Conservation (phyloP, 345 rosid genomes). For the Aquilaria yunnanensis region DNA sequence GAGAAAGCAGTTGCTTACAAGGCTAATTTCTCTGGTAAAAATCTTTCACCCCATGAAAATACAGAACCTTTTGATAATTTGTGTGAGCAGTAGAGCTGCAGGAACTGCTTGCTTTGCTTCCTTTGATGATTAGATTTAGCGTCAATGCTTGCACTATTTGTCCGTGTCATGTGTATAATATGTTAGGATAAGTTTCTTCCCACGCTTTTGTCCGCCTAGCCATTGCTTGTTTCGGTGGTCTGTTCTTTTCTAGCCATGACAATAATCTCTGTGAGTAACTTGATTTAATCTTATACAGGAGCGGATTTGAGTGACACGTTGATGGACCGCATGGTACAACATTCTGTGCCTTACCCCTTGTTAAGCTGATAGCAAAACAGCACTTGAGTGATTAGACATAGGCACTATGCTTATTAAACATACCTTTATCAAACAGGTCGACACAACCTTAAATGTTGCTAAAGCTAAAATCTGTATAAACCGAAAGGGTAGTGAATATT, state of each 20-base stretch:
- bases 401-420: too few species aligned
- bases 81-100: too few species aligned
- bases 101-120: too few species aligned
- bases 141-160: too few species aligned
- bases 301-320: conserved; percentile 97
- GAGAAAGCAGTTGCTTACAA: conserved; percentile 96
- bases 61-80: too few species aligned
- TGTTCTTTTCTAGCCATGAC: background rate
- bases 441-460: too few species aligned
- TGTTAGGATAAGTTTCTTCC: too few species aligned
- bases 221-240: background rate
- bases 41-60: background rate
- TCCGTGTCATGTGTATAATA: too few species aligned
- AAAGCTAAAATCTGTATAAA: background rate
- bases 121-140: too few species aligned
- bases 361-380: background rate
- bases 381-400: too few species aligned
- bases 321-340: conserved; percentile 94
- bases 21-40: conserved; percentile 79
- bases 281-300: conserved; percentile 36
- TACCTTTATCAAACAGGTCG: too few species aligned
- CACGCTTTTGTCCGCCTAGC: too few species aligned
- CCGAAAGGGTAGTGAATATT: background rate
- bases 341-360: background rate
- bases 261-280: background rate